These are phyloP conservation scores for Cymbidium sinense DNA, from an alignment of 106 monocot genomes.

Conservation along the genomic window DNA sequence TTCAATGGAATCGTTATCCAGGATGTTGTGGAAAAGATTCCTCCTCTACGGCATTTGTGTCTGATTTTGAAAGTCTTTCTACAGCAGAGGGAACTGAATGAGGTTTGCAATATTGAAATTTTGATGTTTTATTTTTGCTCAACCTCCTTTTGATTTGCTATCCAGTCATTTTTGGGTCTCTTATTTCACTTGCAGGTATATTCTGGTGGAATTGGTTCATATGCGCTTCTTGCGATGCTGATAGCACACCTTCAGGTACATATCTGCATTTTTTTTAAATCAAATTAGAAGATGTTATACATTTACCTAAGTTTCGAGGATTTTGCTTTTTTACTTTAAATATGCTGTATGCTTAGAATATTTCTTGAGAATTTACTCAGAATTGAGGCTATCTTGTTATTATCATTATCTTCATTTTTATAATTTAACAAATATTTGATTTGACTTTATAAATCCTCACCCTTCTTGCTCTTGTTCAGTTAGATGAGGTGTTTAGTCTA, in stretches of 20 bases:
- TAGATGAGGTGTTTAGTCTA: neutral
- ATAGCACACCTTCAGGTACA: constrained; percentile 76
- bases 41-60: constrained; percentile 72
- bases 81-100: constrained; percentile 95
- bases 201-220: constrained; percentile 91
- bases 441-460: too few species aligned
- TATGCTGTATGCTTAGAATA: neutral
- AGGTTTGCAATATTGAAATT: constrained; percentile 34
- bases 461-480: too few species aligned
- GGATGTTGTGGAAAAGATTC: constrained; percentile 72
- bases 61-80: constrained; percentile 90
- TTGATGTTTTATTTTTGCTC: neutral
- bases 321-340: neutral
- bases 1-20: constrained; percentile 15
- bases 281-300: neutral
- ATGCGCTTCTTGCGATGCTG: constrained; percentile 86
- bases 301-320: neutral
- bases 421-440: too few species aligned
- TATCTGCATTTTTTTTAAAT: neutral
- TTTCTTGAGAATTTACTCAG: neutral
- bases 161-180: neutral
- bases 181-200: constrained; percentile 57
- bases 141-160: neutral
- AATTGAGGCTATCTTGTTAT: too few species aligned
- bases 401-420: too few species aligned